Evolutionary conservation across 805 yeast species (phyloP), one percentile per base, ranked within the genome.

Genomic region (Barnettozyma vustinii): DNA sequence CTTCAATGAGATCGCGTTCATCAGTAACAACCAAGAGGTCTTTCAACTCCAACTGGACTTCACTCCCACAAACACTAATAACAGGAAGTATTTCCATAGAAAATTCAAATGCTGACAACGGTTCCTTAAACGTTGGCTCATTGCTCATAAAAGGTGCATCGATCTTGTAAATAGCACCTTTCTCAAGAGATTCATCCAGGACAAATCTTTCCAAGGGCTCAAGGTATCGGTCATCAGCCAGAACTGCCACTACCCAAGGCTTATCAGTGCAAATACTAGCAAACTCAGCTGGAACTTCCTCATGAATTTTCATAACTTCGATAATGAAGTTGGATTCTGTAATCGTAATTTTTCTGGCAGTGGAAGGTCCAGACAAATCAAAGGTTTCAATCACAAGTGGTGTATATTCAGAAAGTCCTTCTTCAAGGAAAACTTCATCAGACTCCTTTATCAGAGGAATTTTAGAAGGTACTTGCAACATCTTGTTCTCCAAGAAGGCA

Each of bases 111-210:
- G 60, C 47, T 2, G 33, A 15, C 25, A 20, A 46, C 5, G 39
- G 37, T 40, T 59, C 59, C 15, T 48, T 27, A 33, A 56, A 57
- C 2, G 47, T 40, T 1, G 61, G 61, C 9, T 45, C 46, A 23
- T 43, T 51, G 15, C 36, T 47, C 59, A 57, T 59, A 35, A 51
- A 57, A 27, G 55, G 54, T 1, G 56, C 32, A 23, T 51, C 47
- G 9, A 59, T 12, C 5, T 52, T 42, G 35, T 35, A 57, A n/a
- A 55, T 56, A 1, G 50, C 35, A 2, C 61, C 61, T 26, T 51
- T 52, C 4, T 48, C 51, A 5, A 57, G 42, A 1, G 45, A 40
- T 23, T 59, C 61, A 9, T 51, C 51, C 8, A 53, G 9, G 10
- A 30, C 18, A n/a, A 41, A 36, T 1, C 1, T 13, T 16, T 58